Percentiles rank a stretch among this genome's conserved stretches.
phyloP scores from a whole-genome alignment of 495 filamentous ascomycete genomes.

The Filosporella fistucella region DNA sequence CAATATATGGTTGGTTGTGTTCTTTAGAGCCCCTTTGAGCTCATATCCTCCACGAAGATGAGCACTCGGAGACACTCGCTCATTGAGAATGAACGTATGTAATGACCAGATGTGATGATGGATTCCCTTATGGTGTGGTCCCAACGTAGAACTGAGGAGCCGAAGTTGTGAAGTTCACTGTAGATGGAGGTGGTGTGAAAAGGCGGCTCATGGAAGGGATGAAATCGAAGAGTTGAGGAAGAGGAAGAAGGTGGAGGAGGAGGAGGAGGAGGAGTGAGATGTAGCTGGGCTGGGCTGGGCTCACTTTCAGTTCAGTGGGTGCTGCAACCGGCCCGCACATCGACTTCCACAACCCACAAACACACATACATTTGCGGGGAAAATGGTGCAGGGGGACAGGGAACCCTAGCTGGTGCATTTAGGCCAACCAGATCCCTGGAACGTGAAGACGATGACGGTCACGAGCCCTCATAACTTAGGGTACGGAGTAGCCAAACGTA shows the following conservation, averaged over 20 bases:
- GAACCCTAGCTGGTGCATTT: too few species aligned
- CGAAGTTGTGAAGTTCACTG: too few species aligned
- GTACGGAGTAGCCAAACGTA: too few species aligned
- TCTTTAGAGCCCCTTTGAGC: conserved; percentile 17
- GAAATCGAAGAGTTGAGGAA: neutral
- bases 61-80: conserved; percentile 23
- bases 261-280: neutral
- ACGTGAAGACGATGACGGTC: neutral
- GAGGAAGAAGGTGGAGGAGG: conserved; percentile 2
- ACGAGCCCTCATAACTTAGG: neutral
- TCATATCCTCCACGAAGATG: conserved; percentile 26
- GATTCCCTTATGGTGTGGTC: neutral
- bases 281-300: neutral
- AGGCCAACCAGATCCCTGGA: neutral
- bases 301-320: too few species aligned
- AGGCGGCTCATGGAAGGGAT: neutral
- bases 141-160: neutral
- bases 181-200: neutral
- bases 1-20: neutral
- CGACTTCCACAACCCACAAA: too few species aligned
- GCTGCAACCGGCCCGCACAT: conserved; percentile 10
- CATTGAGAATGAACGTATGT: conserved; percentile 7
- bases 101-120: neutral
- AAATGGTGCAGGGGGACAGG: too few species aligned
- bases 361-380: conserved; percentile 18